Evolutionary conservation across 208 protist genomes (phyloP).

Genomic region (Trypanosomatidae sp.): DNA sequence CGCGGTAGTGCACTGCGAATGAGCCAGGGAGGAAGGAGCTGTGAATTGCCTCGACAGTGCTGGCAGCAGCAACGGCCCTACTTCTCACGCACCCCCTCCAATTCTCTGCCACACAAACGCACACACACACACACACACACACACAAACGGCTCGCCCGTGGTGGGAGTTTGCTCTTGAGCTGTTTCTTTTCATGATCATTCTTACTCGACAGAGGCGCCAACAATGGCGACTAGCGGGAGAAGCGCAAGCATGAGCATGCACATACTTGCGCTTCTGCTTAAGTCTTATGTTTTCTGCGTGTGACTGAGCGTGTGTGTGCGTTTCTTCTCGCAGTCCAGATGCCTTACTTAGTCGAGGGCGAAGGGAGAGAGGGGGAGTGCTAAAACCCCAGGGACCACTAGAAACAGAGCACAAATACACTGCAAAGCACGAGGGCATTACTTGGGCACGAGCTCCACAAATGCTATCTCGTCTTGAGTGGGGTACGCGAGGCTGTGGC

Average conservation of each 20-base stretch:
- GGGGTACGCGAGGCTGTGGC: conserved; percentile 5
- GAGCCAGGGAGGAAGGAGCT: not conserved
- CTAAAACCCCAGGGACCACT: not conserved
- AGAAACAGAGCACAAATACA: not conserved
- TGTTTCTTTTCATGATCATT: not conserved
- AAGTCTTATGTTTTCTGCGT: not conserved
- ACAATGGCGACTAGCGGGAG: not conserved
- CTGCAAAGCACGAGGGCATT: not conserved
- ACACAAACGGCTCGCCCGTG: not conserved
- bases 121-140: too few species aligned
- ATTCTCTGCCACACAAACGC: too few species aligned
- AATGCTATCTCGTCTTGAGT: not conserved
- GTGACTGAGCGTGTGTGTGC: not conserved
- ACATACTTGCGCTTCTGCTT: not conserved
- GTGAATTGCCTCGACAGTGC: not conserved
- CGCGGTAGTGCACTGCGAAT: not conserved
- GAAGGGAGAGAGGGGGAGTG: not conserved
- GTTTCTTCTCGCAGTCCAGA: not conserved
- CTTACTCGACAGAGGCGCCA: not conserved
- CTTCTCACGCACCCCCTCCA: too few species aligned
- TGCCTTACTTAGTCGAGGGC: not conserved
- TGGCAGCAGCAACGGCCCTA: not conserved
- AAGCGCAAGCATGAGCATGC: not conserved
- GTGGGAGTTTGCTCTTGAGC: not conserved
- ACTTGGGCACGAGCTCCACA: not conserved